Conservation (phyloP, 163 green algal genomes). For the Scenedesmus sp. region DNA sequence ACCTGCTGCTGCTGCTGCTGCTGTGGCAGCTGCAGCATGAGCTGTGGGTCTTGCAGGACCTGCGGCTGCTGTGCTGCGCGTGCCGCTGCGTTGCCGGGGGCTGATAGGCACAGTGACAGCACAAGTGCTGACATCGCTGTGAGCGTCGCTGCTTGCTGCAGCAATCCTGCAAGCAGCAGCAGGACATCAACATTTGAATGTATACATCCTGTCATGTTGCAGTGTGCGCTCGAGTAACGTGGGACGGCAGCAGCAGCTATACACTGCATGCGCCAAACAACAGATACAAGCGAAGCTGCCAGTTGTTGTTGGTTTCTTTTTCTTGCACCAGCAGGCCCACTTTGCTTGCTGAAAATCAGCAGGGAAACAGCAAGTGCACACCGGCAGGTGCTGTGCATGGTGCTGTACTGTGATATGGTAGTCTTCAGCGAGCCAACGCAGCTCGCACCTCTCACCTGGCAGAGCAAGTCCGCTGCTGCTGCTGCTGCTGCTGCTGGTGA, state of each 20-base stretch:
- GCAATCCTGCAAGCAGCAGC: background rate
- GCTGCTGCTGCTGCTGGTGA: background rate
- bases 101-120: constrained; percentile 28
- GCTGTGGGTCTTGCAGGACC: background rate
- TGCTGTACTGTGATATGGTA: background rate
- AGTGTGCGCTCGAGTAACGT: no score
- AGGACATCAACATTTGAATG: background rate
- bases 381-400: background rate
- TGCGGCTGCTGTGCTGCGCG: background rate
- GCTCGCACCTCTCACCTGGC: background rate
- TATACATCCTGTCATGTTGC: background rate
- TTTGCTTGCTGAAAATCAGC: no score
- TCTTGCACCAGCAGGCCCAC: no score
- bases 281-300: no score
- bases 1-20: constrained; percentile 20
- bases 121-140: constrained; percentile 14
- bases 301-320: no score
- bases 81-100: constrained; percentile 18
- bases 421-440: background rate
- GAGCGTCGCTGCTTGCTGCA: constrained; percentile 24
- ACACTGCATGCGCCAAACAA: no score
- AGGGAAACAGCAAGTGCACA: no score
- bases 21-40: background rate
- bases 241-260: no score
- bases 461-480: background rate